These are phyloP conservation scores for Hanseniaspora meyeri DNA, from an alignment of 805 yeast species.

Conservation along the genomic window DNA sequence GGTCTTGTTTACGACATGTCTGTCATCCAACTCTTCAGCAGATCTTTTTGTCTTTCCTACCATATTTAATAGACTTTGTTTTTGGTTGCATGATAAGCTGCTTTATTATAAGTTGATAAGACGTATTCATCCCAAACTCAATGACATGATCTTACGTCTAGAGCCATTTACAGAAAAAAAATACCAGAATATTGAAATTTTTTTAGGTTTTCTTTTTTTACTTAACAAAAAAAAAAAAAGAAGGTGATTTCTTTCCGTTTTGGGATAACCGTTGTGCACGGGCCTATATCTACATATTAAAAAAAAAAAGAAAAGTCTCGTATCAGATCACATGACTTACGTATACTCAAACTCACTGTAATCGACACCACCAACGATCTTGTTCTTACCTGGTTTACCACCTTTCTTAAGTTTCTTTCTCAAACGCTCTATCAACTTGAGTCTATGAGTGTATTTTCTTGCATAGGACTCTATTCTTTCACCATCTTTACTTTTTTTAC, in stretches of 20 bases:
- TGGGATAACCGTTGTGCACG: neutral
- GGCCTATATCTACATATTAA: no score
- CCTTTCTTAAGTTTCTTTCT: constrained; percentile 18
- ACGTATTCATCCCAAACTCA: no score
- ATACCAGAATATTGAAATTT: no score
- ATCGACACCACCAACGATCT: constrained; percentile 12
- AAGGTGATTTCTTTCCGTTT: neutral
- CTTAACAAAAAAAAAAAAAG: neutral
- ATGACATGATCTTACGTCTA: no score
- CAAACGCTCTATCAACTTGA: constrained; percentile 20
- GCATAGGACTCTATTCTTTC: constrained; percentile 20
- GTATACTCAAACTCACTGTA: constrained; percentile 3
- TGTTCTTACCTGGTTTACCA: constrained; percentile 12
- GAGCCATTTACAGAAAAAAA: no score
- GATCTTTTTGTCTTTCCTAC: constrained; percentile 14
- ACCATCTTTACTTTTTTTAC: constrained; percentile 25
- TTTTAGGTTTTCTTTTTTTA: no score
- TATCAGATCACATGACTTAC: constrained; percentile 14
- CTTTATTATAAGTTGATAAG: no score
- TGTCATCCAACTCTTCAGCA: constrained; percentile 30
- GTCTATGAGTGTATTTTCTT: constrained; percentile 16
- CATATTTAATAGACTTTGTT: constrained; percentile 14
- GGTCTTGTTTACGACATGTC: constrained; percentile 33
- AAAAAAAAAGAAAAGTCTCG: neutral
- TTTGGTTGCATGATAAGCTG: neutral